phyloP scores from a whole-genome alignment of 306 rosid genomes.

The Corylus avellana region DNA sequence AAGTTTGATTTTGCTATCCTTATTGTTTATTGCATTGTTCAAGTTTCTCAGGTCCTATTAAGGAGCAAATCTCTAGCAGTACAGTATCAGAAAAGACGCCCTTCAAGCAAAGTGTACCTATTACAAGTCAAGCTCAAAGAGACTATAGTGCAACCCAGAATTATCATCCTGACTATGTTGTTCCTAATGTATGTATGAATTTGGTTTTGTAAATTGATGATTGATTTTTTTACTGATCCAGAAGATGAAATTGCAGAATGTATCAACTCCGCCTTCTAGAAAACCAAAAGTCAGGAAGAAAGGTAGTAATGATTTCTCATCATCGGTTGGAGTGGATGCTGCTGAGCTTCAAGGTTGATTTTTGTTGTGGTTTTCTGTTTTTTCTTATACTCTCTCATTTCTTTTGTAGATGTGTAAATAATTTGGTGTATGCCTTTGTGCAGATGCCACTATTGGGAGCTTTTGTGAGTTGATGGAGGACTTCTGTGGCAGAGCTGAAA shows the following conservation, averaged over 20 bases:
- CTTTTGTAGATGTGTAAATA: conserved; percentile 14
- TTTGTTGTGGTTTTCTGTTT: conserved; percentile 19
- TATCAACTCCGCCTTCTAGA: conserved; percentile 61
- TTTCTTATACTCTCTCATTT: not conserved
- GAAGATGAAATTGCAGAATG: conserved; percentile 59
- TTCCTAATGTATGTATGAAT: conserved; percentile 52
- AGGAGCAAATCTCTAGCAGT: conserved; percentile 72
- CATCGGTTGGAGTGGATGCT: conserved; percentile 51
- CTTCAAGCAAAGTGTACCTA: conserved; percentile 47
- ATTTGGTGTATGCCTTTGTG: conserved; percentile 29
- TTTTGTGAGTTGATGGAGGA: conserved; percentile 75
- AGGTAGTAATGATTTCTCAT: conserved; percentile 40
- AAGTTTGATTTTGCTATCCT: conserved; percentile 57
- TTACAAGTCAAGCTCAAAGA: conserved; percentile 50
- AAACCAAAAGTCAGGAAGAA: conserved; percentile 79
- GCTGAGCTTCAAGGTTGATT: conserved; percentile 75
- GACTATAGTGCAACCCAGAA: conserved; percentile 50
- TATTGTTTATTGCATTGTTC: conserved; percentile 93
- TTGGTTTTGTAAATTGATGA: conserved; percentile 28
- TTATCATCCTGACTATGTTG: conserved; percentile 45
- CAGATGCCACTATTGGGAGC: conserved; percentile 62
- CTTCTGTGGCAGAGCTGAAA: conserved; percentile 77
- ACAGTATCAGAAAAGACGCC: conserved; percentile 63
- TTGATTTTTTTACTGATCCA: conserved; percentile 38
- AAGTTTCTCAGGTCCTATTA: conserved; percentile 99